Evolutionary conservation across 768 basidiomycete genomes (phyloP).

Genomic region (Vishniacozyma victoriae): DNA sequence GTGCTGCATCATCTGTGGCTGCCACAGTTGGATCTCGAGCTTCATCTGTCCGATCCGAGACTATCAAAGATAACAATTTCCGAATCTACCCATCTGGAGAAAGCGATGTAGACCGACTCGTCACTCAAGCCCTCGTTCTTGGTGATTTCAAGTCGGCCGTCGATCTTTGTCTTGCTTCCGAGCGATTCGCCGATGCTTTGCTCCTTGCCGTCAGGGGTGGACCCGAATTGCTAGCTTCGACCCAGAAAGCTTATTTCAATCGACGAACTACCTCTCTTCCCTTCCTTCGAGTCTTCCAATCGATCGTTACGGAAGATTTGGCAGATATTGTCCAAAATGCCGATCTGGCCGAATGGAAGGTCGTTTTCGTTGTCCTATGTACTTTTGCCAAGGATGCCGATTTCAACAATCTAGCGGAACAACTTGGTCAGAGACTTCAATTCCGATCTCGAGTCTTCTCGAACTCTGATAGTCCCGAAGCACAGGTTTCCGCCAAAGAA

Average conservation of each 20-base stretch:
- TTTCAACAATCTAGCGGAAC: conserved; percentile 80
- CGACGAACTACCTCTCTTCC: conserved; percentile 66
- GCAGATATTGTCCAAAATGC: conserved; percentile 94
- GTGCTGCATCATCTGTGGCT: conserved; percentile 84
- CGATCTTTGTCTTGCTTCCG: conserved; percentile 76
- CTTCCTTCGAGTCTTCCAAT: conserved; percentile 90
- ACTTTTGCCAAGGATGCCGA: conserved; percentile 83
- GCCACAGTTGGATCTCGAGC: conserved; percentile 90
- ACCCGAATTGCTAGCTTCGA: conserved; percentile 72
- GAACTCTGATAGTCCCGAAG: conserved; percentile 49
- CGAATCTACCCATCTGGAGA: conserved; percentile 83
- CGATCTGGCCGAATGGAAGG: conserved; percentile 88
- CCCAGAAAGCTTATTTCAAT: conserved; percentile 91
- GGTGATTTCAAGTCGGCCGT: conserved; percentile 96
- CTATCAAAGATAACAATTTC: conserved; percentile 73
- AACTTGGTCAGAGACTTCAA: conserved; percentile 84
- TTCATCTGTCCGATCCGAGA: conserved; percentile 67
- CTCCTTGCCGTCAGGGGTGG: conserved; percentile 88
- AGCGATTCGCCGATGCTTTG: conserved; percentile 90
- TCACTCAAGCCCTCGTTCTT: conserved; percentile 87
- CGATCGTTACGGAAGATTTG: conserved; percentile 85
- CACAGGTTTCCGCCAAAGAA: conserved; percentile 45
- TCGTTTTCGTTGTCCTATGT: conserved; percentile 92
- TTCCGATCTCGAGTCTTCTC: conserved; percentile 65
- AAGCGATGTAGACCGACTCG: conserved; percentile 74